These are phyloP conservation scores for Cladorrhinum sp. DNA, from an alignment of 2,329 filamentous ascomycete genomes.

Conservation along the genomic window DNA sequence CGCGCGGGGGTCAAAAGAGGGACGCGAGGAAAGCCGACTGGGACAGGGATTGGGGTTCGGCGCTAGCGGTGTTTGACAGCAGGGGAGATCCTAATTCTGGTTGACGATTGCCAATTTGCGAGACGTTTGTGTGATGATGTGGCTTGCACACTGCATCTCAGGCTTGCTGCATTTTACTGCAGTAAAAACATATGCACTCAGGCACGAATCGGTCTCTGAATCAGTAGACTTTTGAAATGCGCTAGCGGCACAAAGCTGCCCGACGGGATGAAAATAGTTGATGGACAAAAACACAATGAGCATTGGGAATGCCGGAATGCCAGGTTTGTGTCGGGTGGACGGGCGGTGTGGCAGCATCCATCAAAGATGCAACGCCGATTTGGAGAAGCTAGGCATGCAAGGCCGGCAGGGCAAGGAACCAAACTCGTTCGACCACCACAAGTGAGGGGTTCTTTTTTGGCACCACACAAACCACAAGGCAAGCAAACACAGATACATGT, in stretches of 20 bases:
- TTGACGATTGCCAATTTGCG: conserved; percentile 5
- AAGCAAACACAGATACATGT: background rate
- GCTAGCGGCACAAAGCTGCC: background rate
- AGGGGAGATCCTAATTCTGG: conserved; percentile 2
- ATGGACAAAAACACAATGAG: background rate
- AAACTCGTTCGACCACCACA: background rate
- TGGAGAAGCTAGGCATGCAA: background rate
- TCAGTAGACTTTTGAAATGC: background rate
- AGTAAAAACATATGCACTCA: background rate
- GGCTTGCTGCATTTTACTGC: background rate
- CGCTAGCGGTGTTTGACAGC: conserved; percentile 20
- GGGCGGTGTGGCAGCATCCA: background rate
- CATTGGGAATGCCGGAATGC: too few species aligned
- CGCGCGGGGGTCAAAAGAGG: conserved; percentile 16
- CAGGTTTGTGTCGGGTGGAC: too few species aligned
- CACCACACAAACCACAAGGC: background rate
- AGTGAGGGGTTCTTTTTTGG: background rate
- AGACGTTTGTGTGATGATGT: background rate
- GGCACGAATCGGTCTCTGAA: background rate
- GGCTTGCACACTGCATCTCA: background rate
- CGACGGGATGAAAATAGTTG: background rate
- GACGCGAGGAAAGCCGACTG: conserved; percentile 23
- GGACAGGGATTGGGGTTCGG: conserved; percentile 21
- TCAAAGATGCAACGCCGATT: background rate
- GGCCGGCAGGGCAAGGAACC: background rate